Evolutionary conservation across 176 grass and related monocot genomes (phyloP).

Genomic region (Alloteropsis semialata): DNA sequence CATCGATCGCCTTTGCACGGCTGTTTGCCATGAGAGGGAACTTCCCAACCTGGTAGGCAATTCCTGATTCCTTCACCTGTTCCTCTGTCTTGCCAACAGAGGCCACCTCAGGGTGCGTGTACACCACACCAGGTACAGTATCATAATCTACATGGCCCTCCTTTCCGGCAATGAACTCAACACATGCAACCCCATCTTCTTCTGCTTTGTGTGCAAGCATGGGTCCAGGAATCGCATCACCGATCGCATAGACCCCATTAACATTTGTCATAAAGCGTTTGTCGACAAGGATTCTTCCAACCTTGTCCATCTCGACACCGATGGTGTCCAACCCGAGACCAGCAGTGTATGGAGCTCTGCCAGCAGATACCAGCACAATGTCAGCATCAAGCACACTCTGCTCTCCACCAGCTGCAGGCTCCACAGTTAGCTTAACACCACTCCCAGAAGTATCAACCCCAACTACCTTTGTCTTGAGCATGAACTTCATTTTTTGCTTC

Average conservation of each 20-base stretch:
- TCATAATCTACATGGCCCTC: conserved; percentile 98
- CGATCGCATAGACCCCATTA: conserved; percentile 86
- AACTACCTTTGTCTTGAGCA: conserved; percentile 97
- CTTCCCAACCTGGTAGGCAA: conserved; percentile 71
- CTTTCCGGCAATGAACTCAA: conserved; percentile 90
- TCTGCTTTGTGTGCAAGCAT: conserved; percentile 99
- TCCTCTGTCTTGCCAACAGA: conserved; percentile 92
- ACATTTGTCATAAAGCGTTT: conserved; percentile 93
- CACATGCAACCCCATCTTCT: conserved; percentile 95
- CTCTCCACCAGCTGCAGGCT: conserved; percentile 88
- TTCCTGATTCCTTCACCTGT: conserved; percentile 71
- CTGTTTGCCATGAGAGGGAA: conserved; percentile 84
- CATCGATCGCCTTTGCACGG: conserved; percentile 79
- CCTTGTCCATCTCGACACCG: conserved; percentile 83
- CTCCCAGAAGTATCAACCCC: conserved; percentile 80
- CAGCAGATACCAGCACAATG: conserved; percentile 87
- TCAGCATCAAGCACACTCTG: conserved; percentile 87
- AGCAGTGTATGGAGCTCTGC: conserved; percentile 71
- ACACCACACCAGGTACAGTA: conserved; percentile 85
- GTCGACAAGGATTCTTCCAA: conserved; percentile 81
- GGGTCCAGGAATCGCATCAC: conserved; percentile 86
- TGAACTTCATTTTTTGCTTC: conserved; percentile 99
- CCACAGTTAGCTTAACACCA: conserved; percentile 74
- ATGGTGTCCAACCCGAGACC: conserved; percentile 73
- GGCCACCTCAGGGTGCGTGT: conserved; percentile 93